Base-by-base conservation (phyloP, 202 grass and related monocot species). In the Alloteropsis angusta region DNA sequence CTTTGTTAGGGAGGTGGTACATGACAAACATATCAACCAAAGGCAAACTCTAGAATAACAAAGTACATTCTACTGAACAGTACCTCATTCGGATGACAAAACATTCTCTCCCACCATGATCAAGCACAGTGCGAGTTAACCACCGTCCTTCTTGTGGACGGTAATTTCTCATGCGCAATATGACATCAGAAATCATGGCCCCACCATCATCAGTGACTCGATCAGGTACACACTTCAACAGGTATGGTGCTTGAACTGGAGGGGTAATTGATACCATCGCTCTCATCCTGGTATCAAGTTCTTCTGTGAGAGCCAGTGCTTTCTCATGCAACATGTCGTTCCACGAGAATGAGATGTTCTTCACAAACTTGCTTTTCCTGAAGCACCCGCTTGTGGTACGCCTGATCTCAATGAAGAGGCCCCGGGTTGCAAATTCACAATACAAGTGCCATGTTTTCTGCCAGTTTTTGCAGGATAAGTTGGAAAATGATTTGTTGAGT, bases 111-210 rank as follows among this genome's bases (percentile, higher is more conserved):
- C 91, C 82, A 73, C 83, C 30, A 26, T 97, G 87, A 89, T 94
- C 91, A 80, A 97, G 94, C 11, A 97, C 89, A 0, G 91, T 97
- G 22, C 91, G 91, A 55, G 94, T 91, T 47, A 97, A 55, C 94
- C 91, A 97, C 23, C 91, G 85, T 21, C 94, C 91, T 89, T 94
- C 89, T 82, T 97, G 94, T 2, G 91, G 91, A 26, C 77, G 87
- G 52, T 94, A 94, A 15, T 78, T 64, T 66, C 85, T 94, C 81
- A 86, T 93, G 63, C 80, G 82, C 66, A 97, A 76, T 86, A 97
- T 85, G 64, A 97, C 89, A 78, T 97, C 94, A 85, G 89, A 97
- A 90, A 97, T 80, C 91, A 97, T 97, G 30, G 91, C 91, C 45
- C 94, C 94, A 15, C 87, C 46, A 61, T 97, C 91, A 90, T 97